Evolutionary conservation across 805 yeast species (phyloP).

Genomic region (Jamesozyma piceae): DNA sequence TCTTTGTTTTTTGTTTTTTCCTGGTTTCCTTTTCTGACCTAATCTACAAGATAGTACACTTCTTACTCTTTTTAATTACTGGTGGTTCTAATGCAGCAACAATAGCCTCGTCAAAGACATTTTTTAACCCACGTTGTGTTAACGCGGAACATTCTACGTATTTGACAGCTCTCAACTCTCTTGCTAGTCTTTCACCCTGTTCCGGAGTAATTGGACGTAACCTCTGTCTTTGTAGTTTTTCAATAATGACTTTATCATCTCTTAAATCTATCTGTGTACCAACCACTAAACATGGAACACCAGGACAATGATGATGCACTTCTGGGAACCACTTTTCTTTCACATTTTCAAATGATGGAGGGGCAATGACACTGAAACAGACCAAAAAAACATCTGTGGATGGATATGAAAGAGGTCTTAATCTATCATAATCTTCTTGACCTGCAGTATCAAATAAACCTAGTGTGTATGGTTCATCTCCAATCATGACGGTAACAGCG

Average conservation of each 20-base stretch:
- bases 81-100: constrained; percentile 98
- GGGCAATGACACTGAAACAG: constrained; percentile 93
- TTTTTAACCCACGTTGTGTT: constrained; percentile 92
- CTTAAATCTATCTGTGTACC: constrained; percentile 96
- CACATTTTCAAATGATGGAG: constrained; percentile 94
- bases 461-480: constrained; percentile 94
- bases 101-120: constrained; percentile 97
- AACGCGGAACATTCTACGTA: constrained; percentile 97
- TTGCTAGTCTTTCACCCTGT: constrained; percentile 86
- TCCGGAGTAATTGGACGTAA: constrained; percentile 59
- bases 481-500: constrained; percentile 91
- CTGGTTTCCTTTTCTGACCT: background rate
- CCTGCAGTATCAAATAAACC: constrained; percentile 99
- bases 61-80: constrained; percentile 65
- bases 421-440: constrained; percentile 96
- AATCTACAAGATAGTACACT: constrained; percentile 66
- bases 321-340: constrained; percentile 99
- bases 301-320: constrained; percentile 96
- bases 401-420: constrained; percentile 93
- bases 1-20: background rate
- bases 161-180: constrained; percentile 89
- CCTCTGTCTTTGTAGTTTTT: constrained; percentile 83
- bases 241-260: constrained; percentile 83
- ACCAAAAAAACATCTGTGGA: constrained; percentile 94
- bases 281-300: constrained; percentile 92